Base-by-base conservation (phyloP, 495 filamentous ascomycete genomes). In the Recurvomyces mirabilis region DNA sequence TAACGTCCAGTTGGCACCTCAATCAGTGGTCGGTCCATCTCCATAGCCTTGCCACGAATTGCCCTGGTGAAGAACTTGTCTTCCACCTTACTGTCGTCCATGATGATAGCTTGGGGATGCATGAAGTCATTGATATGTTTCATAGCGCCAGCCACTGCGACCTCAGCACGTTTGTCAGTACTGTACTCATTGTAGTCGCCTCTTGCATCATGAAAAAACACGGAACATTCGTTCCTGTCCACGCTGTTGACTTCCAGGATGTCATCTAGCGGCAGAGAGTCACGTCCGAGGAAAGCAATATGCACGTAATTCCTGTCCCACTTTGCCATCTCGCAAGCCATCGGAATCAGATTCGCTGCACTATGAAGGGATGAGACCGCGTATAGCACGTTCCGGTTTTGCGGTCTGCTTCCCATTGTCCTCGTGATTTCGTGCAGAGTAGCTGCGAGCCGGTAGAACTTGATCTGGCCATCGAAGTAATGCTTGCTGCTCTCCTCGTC, bases 201-300 rank as follows among this genome's bases (percentile, higher is more conserved):
- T 11, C 77, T 65, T 15, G 71, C 76, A 60, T 81, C 77, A 41
- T 81, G 77, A 46, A 73, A 77, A 33, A 69, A 68, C 22, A 74
- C 60, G 20, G 64, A 57, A 55, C 76, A 79, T 12, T 66, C 65
- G 11, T 67, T 62, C 13, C 45, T 29, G 46, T 68, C 65, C 13
- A 78, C 60, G 33, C 74, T 74, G 52, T 79, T 81, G 46, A 78
- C 60, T 40, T 67, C 61, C 14, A 64, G 60, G 29, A 81, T 54
- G 32, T 74, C 67, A 0, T 66, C 62, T 20, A 81, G 53, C 1
- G 62, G 46, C 23, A 79, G 67, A 4, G 67, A 68, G 42, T 72
- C 73, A 29, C 72, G 59, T 24, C 75, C 68, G 56, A 79, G 63
- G 32, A 81, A 53, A 1, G 67, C 72, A 56, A 78, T 68, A 43